Evolutionary conservation across 1,284 basidiomycete species (phyloP).

Genomic region (Singerocomus rubriflavus): DNA sequence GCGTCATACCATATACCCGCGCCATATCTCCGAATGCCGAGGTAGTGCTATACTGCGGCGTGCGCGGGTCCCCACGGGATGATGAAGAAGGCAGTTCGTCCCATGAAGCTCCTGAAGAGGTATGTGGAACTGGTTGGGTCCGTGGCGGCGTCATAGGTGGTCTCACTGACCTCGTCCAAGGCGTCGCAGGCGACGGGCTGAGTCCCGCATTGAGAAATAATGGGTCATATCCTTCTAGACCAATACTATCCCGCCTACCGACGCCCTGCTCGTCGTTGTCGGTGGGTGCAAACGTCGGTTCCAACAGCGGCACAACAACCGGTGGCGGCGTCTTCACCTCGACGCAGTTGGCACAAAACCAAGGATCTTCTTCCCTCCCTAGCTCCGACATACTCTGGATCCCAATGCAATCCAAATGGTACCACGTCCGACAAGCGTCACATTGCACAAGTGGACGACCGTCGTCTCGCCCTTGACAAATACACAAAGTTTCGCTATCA

Average conservation of each 20-base stretch:
- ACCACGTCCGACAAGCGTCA: slow-evolving; percentile 72
- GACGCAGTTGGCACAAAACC: slow-evolving; percentile 63
- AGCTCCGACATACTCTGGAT: slow-evolving; percentile 57
- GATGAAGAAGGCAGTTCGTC: slow-evolving; percentile 37
- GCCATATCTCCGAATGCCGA: slow-evolving; percentile 36
- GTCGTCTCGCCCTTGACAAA: slow-evolving; percentile 64
- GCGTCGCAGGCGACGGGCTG: slow-evolving; percentile 52
- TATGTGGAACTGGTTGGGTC: slow-evolving; percentile 29
- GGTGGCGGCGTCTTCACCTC: slow-evolving; percentile 41
- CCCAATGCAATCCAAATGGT: slow-evolving; percentile 72
- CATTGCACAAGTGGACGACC: slow-evolving; percentile 73
- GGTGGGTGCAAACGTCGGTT: slow-evolving; percentile 64
- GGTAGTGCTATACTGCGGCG: slow-evolving; percentile 42
- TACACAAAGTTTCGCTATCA: slow-evolving; percentile 53
- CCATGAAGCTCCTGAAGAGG: slow-evolving; percentile 47
- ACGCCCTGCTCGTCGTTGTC: slow-evolving; percentile 39
- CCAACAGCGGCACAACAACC: slow-evolving; percentile 35
- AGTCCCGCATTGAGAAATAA: slow-evolving; percentile 52
- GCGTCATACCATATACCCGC: slow-evolving; percentile 44
- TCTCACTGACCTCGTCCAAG: slow-evolving; percentile 36
- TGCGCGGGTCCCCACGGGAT: slow-evolving; percentile 43
- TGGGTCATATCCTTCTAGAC: slow-evolving; percentile 42
- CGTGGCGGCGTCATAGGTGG: slow-evolving; percentile 46
- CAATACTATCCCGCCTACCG: slow-evolving; percentile 15
- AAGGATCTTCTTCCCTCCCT: slow-evolving; percentile 71